These are phyloP conservation scores for Leccinum longicurvipes DNA, from an alignment of 768 basidiomycete genomes.

Conservation along the genomic window DNA sequence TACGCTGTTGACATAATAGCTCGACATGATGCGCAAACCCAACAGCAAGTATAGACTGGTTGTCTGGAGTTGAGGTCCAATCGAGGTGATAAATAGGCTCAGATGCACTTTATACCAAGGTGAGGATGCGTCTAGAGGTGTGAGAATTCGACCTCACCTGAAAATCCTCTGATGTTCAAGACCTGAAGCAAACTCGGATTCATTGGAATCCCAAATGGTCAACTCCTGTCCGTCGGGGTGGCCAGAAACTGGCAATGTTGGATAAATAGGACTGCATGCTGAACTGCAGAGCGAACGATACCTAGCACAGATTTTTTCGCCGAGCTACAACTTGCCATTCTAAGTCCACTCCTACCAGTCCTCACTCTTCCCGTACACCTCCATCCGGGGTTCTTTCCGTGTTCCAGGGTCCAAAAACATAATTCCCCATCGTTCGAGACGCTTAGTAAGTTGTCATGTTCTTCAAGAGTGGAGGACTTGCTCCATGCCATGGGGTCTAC, in stretches of 20 bases:
- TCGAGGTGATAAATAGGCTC: slow-evolving; percentile 81
- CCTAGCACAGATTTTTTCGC: slow-evolving; percentile 89
- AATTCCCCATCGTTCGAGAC: slow-evolving; percentile 73
- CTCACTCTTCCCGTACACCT: slow-evolving; percentile 69
- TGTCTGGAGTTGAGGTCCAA: slow-evolving; percentile 90
- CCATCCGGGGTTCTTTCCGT: slow-evolving; percentile 43
- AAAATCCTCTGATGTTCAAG: slow-evolving; percentile 70
- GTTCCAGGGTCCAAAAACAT: slow-evolving; percentile 80
- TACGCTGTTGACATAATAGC: slow-evolving; percentile 88
- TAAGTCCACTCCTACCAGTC: slow-evolving; percentile 64
- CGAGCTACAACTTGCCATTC: slow-evolving; percentile 80
- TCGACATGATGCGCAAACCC: slow-evolving; percentile 79
- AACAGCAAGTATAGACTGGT: slow-evolving; percentile 87
- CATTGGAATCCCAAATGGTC: slow-evolving; percentile 95
- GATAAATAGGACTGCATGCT: slow-evolving; percentile 1
- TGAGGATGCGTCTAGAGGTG: background rate
- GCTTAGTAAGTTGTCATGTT: slow-evolving; percentile 75
- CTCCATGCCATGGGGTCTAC: slow-evolving; percentile 91
- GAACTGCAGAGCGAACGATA: slow-evolving; percentile 34
- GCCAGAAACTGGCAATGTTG: slow-evolving; percentile 50
- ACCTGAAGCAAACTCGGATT: slow-evolving; percentile 90
- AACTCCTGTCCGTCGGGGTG: slow-evolving; percentile 66
- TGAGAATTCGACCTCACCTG: slow-evolving; percentile 39
- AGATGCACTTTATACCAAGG: slow-evolving; percentile 21
- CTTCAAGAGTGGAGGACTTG: slow-evolving; percentile 40